phyloP scores from a whole-genome alignment of 371 early-diverging fungal species.

The Haplosporangium sp. region DNA sequence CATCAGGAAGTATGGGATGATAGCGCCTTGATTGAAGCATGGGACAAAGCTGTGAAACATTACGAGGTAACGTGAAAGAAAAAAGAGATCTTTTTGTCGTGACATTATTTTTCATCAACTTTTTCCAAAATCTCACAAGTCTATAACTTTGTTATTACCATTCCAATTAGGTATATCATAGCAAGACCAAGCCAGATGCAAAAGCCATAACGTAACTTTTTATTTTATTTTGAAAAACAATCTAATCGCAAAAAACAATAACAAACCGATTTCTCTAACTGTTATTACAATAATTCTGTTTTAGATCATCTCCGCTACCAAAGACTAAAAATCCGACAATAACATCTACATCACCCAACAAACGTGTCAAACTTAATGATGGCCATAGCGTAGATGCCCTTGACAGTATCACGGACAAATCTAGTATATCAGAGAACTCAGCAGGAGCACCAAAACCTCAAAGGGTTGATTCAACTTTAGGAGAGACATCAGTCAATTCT shows the following conservation, averaged over 20 bases:
- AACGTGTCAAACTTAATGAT: slow-evolving; percentile 20
- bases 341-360: neutral
- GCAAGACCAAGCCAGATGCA: slow-evolving; percentile 13
- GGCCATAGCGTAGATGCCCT: neutral
- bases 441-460: neutral
- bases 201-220: slow-evolving; percentile 7
- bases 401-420: neutral
- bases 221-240: neutral
- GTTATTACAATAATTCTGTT: too few species aligned
- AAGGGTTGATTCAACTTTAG: neutral
- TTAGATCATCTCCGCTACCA: neutral
- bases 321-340: slow-evolving; percentile 1
- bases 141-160: neutral
- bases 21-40: slow-evolving; percentile 67
- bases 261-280: too few species aligned
- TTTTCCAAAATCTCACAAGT: neutral
- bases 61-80: slow-evolving; percentile 55
- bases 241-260: too few species aligned
- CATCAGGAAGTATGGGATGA: slow-evolving; percentile 72
- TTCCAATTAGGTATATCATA: slow-evolving; percentile 35
- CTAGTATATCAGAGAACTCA: neutral
- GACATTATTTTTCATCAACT: neutral
- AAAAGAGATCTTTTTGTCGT: too few species aligned
- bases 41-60: slow-evolving; percentile 69
- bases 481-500: neutral